Percentiles rank a stretch among this genome's conserved stretches.
phyloP scores from a whole-genome alignment of 2,329 filamentous ascomycete species.

The Alternaria conjuncta region DNA sequence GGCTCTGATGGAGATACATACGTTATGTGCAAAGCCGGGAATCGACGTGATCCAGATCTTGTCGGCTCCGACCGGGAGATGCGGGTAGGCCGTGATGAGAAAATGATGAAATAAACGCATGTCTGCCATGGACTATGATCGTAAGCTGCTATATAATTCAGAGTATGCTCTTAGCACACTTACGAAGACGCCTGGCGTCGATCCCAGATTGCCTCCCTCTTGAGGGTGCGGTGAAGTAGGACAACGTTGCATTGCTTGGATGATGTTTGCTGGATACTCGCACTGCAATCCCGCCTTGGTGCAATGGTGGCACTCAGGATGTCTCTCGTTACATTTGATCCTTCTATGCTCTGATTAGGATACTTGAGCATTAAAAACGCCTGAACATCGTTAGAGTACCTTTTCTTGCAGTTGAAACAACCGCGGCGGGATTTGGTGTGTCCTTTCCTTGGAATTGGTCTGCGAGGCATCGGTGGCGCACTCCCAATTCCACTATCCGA shows the following conservation, averaged over 20 bases:
- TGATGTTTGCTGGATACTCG: slow-evolving; percentile 62
- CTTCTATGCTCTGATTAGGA: slow-evolving; percentile 53
- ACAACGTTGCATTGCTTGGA: slow-evolving; percentile 35
- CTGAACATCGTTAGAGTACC: background rate
- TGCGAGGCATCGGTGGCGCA: slow-evolving; percentile 37
- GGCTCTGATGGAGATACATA: slow-evolving; percentile 44
- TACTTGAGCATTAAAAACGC: background rate
- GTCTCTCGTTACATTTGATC: slow-evolving; percentile 74
- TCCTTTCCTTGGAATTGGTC: slow-evolving; percentile 57
- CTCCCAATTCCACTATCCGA: slow-evolving; percentile 27
- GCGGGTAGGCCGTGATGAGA: slow-evolving; percentile 66
- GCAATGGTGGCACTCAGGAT: slow-evolving; percentile 68
- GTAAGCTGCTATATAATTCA: slow-evolving; percentile 19
- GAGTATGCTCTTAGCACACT: slow-evolving; percentile 23
- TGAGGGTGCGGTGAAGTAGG: slow-evolving; percentile 31
- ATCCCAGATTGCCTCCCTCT: slow-evolving; percentile 37
- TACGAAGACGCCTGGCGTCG: slow-evolving; percentile 43
- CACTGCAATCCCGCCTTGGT: slow-evolving; percentile 67
- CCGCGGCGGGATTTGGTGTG: slow-evolving; percentile 71
- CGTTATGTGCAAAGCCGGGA: slow-evolving; percentile 70
- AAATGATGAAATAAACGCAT: slow-evolving; percentile 76
- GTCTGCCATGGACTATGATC: slow-evolving; percentile 55
- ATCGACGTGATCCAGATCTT: slow-evolving; percentile 71
- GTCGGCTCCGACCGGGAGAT: slow-evolving; percentile 70
- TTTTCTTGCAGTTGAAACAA: slow-evolving; percentile 69